Base-by-base conservation (phyloP, 768 basidiomycete genomes). In the Tulasnella sp. region DNA sequence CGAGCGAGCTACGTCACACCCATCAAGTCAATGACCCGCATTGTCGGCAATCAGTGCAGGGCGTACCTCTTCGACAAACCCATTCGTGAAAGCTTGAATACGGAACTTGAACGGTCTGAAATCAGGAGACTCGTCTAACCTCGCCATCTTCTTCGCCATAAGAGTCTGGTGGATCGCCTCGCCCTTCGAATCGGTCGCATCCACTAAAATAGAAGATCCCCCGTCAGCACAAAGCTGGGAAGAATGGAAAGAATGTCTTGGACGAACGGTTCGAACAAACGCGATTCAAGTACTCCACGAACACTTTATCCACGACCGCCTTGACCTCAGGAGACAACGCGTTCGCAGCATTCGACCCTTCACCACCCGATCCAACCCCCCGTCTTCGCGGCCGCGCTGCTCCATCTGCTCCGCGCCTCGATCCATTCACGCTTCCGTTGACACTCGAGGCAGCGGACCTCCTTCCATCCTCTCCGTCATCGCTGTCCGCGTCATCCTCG, bases 31-130 rank as follows among this genome's bases (percentile, higher is more conserved):
- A 14, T 47, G 7, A 39, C 16, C 3, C n/a, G 70, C 12, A 36
- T 26, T 36, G 16, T 14, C 5, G 36, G 3, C 2, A 12, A 39
- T 4, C 14, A 37, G 70, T 36, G 78, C 14, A 37, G 70, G 34
- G 78, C 82, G 76, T 79, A 92, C 92, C 83, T 94, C 91, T 80
- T 98, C 97, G 75, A 95, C 83, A 78, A 98, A 98, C 3, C 91
- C 91, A 77, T 94, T 91, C 6, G 95, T 98, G 81, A 99, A 99
- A 0, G 96, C 96, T 78, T 94, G 93, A 76, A 99, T 99, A 73
- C 96, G 88, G 82, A 99, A 99, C 81, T 98, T 98, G 88, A 99
- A 98, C 64, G 96, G 96, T 34, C 96, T 88, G 81, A 96, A 99
- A 80, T 98, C 96, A 52, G 90, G 88, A 41, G 93, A 95, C 82